Evolutionary conservation across 176 grass and related monocot species (phyloP).

Genomic region (Dendrocalamus sinicus): DNA sequence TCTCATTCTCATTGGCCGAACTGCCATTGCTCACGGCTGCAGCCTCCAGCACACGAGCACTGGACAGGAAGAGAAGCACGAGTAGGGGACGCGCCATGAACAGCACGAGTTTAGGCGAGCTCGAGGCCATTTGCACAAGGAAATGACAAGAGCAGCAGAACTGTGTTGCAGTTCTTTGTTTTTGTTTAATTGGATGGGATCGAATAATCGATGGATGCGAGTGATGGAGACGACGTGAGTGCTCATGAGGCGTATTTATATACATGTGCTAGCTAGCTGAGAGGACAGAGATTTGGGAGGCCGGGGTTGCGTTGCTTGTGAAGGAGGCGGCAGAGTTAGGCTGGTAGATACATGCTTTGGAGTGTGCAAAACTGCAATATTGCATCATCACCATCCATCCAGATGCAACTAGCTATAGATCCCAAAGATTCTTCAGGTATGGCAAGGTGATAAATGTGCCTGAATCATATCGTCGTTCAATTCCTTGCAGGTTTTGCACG

Average conservation of each 20-base stretch:
- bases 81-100: not conserved
- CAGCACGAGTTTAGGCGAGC: not conserved
- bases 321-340: not conserved
- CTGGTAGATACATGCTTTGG: not conserved
- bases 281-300: not conserved
- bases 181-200: not conserved
- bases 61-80: not conserved
- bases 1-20: not conserved
- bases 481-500: not conserved
- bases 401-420: not conserved
- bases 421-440: constrained; percentile 15
- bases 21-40: not conserved
- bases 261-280: not conserved
- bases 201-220: not conserved
- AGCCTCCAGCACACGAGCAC: not conserved
- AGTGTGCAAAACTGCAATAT: not conserved
- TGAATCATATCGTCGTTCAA: not conserved
- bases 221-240: not conserved
- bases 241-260: constrained; percentile 20
- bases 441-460: constrained; percentile 31
- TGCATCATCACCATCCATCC: not conserved
- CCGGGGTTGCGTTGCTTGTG: not conserved
- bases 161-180: not conserved
- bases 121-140: not conserved
- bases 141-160: not conserved